Evolutionary conservation across 192 early-diverging fungal species (phyloP).

Genomic region (Coemansia sp.): DNA sequence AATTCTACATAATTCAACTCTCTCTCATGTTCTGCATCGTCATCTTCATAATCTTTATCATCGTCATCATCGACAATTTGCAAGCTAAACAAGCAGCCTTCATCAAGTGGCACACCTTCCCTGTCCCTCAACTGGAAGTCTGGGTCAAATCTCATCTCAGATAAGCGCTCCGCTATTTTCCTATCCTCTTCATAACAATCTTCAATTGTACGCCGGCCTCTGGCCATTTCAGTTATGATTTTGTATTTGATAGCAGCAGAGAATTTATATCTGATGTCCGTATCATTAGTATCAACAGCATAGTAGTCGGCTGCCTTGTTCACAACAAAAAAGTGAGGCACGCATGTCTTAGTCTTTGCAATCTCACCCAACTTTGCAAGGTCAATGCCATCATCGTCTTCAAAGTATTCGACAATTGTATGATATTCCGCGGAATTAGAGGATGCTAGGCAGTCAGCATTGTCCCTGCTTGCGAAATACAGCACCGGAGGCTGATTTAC

Average conservation of each 20-base stretch:
- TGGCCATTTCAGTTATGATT: neutral
- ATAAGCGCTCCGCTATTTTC: neutral
- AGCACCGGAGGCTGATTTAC: neutral
- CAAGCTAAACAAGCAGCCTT: neutral
- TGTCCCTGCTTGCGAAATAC: neutral
- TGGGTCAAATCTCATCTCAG: neutral
- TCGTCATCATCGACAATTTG: neutral
- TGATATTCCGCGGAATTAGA: neutral
- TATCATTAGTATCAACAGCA: neutral
- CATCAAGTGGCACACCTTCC: neutral
- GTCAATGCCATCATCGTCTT: neutral
- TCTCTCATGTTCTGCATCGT: neutral
- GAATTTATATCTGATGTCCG: neutral
- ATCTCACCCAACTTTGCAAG: neutral
- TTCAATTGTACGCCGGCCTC: neutral
- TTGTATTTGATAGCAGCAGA: neutral
- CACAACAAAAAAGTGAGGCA: neutral
- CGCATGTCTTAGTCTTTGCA: neutral
- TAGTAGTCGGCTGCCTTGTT: neutral
- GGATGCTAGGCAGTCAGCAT: neutral
- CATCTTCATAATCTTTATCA: neutral
- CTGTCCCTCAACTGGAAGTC: neutral
- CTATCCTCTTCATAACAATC: neutral
- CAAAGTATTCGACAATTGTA: neutral
- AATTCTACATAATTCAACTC: neutral